Percentiles rank a stretch among this genome's conserved stretches.
Evolutionary conservation across 1,284 basidiomycete genomes (phyloP).

Genomic region (Hemileia vastatrix): DNA sequence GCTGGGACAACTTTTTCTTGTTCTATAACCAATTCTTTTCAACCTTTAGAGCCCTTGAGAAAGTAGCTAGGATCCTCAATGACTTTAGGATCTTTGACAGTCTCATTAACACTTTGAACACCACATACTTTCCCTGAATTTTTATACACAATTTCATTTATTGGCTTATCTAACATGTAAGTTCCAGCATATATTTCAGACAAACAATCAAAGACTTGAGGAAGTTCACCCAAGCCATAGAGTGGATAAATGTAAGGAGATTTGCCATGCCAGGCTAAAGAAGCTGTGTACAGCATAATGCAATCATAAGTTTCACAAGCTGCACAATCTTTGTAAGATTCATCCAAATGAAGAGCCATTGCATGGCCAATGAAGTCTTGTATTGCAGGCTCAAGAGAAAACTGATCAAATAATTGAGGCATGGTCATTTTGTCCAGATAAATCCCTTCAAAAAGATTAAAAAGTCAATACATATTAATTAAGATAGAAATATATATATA

Average conservation of each 20-base stretch:
- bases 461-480: not conserved
- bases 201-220: constrained; percentile 94
- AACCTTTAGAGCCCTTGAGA: constrained; percentile 52
- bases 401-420: constrained; percentile 91
- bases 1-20: constrained; percentile 91
- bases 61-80: constrained; percentile 99
- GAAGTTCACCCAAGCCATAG: constrained; percentile 96
- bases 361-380: constrained; percentile 99
- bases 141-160: constrained; percentile 82
- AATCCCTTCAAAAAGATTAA: constrained; percentile 59
- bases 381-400: constrained; percentile 90
- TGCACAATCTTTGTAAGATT: constrained; percentile 86
- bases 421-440: constrained; percentile 78
- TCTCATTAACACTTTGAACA: constrained; percentile 80
- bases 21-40: constrained; percentile 86
- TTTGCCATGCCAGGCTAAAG: constrained; percentile 98
- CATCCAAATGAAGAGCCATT: constrained; percentile 96
- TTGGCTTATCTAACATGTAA: constrained; percentile 97
- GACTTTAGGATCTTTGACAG: constrained; percentile 92
- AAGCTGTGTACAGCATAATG: constrained; percentile 93
- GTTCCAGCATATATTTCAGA: constrained; percentile 99
- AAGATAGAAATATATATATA: not conserved
- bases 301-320: constrained; percentile 87
- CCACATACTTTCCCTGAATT: constrained; percentile 81
- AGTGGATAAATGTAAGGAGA: constrained; percentile 99